Conservation (phyloP, 768 basidiomycete species). For the Pleurotus ostreatus region DNA sequence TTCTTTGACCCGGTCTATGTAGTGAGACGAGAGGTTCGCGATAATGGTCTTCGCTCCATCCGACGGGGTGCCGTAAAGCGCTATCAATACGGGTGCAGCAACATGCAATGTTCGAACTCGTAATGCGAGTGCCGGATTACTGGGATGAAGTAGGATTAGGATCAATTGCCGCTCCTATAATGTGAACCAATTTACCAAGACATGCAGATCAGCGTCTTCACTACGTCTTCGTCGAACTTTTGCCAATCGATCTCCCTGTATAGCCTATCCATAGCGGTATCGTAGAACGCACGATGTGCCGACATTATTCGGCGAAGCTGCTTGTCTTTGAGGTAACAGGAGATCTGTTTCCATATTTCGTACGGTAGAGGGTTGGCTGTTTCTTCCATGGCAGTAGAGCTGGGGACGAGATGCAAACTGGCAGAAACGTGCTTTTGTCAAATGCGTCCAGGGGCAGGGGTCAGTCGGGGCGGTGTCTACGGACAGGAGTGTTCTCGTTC, state of each 20-base stretch:
- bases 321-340: neutral
- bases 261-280: neutral
- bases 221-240: neutral
- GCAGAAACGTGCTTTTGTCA: neutral
- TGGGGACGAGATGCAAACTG: neutral
- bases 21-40: neutral
- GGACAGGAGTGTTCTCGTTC: too few species aligned
- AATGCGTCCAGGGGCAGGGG: too few species aligned
- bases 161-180: too few species aligned
- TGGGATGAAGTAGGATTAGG: neutral
- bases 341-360: conserved; percentile 6
- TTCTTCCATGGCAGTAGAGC: neutral
- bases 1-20: neutral
- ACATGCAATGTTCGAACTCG: neutral
- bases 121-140: neutral
- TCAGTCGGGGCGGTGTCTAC: too few species aligned
- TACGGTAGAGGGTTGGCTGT: neutral
- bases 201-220: neutral
- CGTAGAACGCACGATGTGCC: neutral
- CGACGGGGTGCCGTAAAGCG: neutral
- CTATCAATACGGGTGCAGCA: neutral
- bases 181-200: too few species aligned
- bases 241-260: neutral
- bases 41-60: neutral
- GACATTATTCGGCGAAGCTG: neutral